These are phyloP conservation scores for Nakazawaea molendinolei DNA, from an alignment of 805 yeast species.

Conservation along the genomic window DNA sequence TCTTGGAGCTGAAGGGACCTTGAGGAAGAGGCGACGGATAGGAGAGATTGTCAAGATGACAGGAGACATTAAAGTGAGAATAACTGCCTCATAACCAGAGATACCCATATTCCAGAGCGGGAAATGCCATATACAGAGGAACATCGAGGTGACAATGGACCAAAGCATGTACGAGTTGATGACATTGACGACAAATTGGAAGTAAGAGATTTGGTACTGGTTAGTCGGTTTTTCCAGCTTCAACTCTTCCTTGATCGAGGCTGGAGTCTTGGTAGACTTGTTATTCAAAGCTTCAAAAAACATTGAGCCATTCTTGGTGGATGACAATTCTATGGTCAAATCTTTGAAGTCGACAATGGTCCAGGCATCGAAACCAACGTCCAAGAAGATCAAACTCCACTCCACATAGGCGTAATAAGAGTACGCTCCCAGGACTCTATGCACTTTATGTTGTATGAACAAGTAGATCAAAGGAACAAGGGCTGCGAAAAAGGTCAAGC, in stretches of 20 bases:
- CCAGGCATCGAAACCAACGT: conserved; percentile 80
- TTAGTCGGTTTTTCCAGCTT: not conserved
- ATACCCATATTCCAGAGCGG: conserved; percentile 98
- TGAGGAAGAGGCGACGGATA: conserved; percentile 29
- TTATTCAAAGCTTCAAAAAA: conserved; percentile 1
- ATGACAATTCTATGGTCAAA: conserved; percentile 41
- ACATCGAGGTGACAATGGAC: conserved; percentile 76
- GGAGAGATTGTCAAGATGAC: conserved; percentile 34
- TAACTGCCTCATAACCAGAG: conserved; percentile 82
- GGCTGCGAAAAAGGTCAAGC: conserved; percentile 59
- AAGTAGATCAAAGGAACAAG: conserved; percentile 79
- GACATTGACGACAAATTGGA: conserved; percentile 36
- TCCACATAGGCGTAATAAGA: conserved; percentile 92
- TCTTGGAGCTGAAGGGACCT: conserved; percentile 49
- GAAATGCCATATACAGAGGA: conserved; percentile 91
- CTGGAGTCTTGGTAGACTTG: no score
- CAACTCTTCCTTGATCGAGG: no score
- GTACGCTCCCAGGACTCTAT: conserved; percentile 86
- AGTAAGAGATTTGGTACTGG: conserved; percentile 15
- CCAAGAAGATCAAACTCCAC: conserved; percentile 83
- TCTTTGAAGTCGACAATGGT: conserved; percentile 63
- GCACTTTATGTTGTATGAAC: conserved; percentile 90
- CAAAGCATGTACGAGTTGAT: conserved; percentile 76
- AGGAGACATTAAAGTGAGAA: conserved; percentile 55
- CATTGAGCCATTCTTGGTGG: conserved; percentile 13